Evolutionary conservation across 192 early-diverging fungal species (phyloP).

Genomic region (Lobosporangium transversale): DNA sequence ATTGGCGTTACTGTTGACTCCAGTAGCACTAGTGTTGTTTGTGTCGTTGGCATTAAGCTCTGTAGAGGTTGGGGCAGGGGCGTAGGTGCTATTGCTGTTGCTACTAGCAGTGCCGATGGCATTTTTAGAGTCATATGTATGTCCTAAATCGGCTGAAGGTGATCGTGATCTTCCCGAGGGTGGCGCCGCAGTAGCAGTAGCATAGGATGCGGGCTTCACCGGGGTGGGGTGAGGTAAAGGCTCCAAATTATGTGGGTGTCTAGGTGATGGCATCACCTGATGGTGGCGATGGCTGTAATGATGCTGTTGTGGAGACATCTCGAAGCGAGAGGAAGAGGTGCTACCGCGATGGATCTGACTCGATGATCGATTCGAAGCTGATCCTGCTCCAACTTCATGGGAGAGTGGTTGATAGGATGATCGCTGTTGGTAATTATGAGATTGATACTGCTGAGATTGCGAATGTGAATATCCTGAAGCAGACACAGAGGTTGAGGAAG

Average conservation of each 20-base stretch:
- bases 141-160: no score
- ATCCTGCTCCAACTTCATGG: neutral
- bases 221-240: neutral
- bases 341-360: no score
- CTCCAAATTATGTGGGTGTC: neutral
- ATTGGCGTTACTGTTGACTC: neutral
- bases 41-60: neutral
- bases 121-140: no score
- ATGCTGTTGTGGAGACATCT: neutral
- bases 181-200: neutral
- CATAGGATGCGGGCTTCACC: neutral
- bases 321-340: neutral
- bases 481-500: neutral
- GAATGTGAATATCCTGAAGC: neutral
- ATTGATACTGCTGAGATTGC: slow-evolving; percentile 6
- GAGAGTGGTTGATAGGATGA: neutral
- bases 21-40: neutral
- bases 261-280: slow-evolving; percentile 2
- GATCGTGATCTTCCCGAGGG: no score
- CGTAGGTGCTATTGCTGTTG: slow-evolving; percentile 1
- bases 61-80: neutral
- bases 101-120: slow-evolving; percentile 4
- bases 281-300: neutral
- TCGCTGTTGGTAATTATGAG: neutral
- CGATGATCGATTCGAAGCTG: no score